phyloP scores from a whole-genome alignment of 192 early-diverging fungal genomes.

The Backusella macrospora region DNA sequence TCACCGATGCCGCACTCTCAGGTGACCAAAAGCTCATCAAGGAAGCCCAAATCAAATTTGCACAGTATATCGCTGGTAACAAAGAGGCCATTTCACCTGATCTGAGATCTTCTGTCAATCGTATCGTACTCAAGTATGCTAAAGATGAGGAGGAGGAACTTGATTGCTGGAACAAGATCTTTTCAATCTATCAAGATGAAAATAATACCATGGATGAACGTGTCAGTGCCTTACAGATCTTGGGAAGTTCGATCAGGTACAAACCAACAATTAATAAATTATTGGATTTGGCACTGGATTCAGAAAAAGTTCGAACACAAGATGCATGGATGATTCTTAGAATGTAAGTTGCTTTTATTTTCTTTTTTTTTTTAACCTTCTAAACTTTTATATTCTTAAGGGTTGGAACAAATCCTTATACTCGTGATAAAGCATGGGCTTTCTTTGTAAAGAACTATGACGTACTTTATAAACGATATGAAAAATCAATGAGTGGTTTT shows the following conservation, averaged over 20 bases:
- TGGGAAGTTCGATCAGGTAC: constrained; percentile 56
- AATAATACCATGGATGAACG: constrained; percentile 56
- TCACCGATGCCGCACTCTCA: constrained; percentile 61
- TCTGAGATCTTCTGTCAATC: constrained; percentile 60
- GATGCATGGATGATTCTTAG: constrained; percentile 58
- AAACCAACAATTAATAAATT: constrained; percentile 56
- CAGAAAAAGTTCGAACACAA: constrained; percentile 66
- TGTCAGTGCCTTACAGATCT: constrained; percentile 55
- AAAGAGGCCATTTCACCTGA: constrained; percentile 59
- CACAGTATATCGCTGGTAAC: constrained; percentile 57
- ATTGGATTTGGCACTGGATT: constrained; percentile 61
- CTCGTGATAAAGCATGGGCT: constrained; percentile 64
- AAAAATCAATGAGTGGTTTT: constrained; percentile 45
- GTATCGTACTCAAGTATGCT: constrained; percentile 57
- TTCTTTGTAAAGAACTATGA: constrained; percentile 67
- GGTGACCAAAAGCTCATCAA: constrained; percentile 56
- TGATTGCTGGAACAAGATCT: constrained; percentile 47
- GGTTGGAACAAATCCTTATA: constrained; percentile 51
- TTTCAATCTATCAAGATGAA: constrained; percentile 45
- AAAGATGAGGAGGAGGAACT: constrained; percentile 38
- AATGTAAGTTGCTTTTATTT: constrained; percentile 34
- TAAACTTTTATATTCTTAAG: neutral
- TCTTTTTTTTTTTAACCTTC: constrained; percentile 19
- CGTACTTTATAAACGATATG: constrained; percentile 58
- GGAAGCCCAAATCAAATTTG: constrained; percentile 59